phyloP scores from a whole-genome alignment of 2,329 filamentous ascomycete genomes.

The Diplodia mutila region DNA sequence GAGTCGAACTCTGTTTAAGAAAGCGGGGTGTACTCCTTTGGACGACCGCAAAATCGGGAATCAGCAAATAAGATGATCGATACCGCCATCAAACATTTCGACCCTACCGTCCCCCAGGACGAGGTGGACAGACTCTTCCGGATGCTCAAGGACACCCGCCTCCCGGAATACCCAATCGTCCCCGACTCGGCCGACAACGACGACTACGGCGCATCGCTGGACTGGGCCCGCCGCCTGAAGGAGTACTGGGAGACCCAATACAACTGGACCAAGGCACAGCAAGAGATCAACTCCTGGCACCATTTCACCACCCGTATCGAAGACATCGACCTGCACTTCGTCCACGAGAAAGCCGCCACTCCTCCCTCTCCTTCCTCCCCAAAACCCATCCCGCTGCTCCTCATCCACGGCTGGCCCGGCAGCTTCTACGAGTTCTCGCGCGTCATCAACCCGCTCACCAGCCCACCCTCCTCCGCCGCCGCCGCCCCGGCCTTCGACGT shows the following conservation, averaged over 20 bases:
- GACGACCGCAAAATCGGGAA: too few species aligned
- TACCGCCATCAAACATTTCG: slow-evolving; percentile 38
- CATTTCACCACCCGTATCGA: slow-evolving; percentile 45
- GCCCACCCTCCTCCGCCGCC: slow-evolving; percentile 29
- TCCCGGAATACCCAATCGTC: slow-evolving; percentile 41
- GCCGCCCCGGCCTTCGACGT: slow-evolving; percentile 54
- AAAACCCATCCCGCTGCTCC: slow-evolving; percentile 45
- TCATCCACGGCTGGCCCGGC: slow-evolving; percentile 53
- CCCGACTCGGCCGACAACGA: slow-evolving; percentile 37
- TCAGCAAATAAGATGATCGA: background rate
- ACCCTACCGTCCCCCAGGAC: slow-evolving; percentile 38
- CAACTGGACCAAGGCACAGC: slow-evolving; percentile 40
- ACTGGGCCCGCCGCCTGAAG: slow-evolving; percentile 43
- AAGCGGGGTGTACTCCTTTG: background rate
- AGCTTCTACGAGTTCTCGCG: slow-evolving; percentile 51
- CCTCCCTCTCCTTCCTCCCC: slow-evolving; percentile 29
- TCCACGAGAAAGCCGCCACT: slow-evolving; percentile 40
- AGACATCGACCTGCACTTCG: slow-evolving; percentile 43
- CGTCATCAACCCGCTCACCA: slow-evolving; percentile 44
- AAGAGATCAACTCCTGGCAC: slow-evolving; percentile 38
- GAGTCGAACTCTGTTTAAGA: background rate
- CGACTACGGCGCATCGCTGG: slow-evolving; percentile 39
- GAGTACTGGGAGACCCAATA: slow-evolving; percentile 41
- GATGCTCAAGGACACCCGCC: slow-evolving; percentile 41
- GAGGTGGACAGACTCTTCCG: slow-evolving; percentile 43